Conservation (phyloP, 495 filamentous ascomycete genomes). For the Hypoxylon cercidicola region DNA sequence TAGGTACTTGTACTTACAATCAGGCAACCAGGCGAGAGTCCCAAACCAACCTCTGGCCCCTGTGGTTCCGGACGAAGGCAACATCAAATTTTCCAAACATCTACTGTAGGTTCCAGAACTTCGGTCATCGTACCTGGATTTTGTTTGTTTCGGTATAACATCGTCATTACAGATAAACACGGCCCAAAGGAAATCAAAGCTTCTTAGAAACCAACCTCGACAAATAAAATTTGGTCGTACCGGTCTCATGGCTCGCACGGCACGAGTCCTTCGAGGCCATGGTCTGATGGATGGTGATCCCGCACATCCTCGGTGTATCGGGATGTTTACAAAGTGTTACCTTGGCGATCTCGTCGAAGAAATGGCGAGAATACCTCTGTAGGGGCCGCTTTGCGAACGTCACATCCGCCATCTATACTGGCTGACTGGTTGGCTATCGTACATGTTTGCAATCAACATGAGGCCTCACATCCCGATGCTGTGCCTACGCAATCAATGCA, state of each 20-base stretch:
- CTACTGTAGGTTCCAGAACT: slow-evolving; percentile 3
- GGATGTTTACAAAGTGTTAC: slow-evolving; percentile 2
- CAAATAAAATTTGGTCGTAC: slow-evolving; percentile 17
- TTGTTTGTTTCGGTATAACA: slow-evolving; percentile 11
- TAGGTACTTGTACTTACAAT: slow-evolving; percentile 6
- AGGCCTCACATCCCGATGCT: slow-evolving; percentile 13
- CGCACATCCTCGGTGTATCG: slow-evolving; percentile 13
- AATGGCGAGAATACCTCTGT: slow-evolving; percentile 19
- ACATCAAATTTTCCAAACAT: slow-evolving; percentile 9
- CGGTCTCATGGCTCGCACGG: slow-evolving; percentile 9
- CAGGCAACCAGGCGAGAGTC: slow-evolving; percentile 17
- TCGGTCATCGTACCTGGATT: slow-evolving; percentile 13
- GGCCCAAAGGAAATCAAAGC: slow-evolving; percentile 2
- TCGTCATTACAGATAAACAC: slow-evolving; percentile 1
- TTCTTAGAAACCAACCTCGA: slow-evolving; percentile 9
- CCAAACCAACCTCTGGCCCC: slow-evolving; percentile 30
- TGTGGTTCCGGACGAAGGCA: slow-evolving; percentile 8
- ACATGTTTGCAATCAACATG: slow-evolving; percentile 8
- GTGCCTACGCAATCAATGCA: slow-evolving; percentile 7
- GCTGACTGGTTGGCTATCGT: slow-evolving; percentile 6
- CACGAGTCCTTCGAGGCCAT: slow-evolving; percentile 5
- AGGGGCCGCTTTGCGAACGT: slow-evolving; percentile 17
- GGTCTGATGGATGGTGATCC: slow-evolving; percentile 3
- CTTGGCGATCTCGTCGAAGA: slow-evolving; percentile 1
- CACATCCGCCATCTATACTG: slow-evolving; percentile 1